Evolutionary conservation across 805 yeast species (phyloP).

Genomic region (Hanseniaspora lachancei): DNA sequence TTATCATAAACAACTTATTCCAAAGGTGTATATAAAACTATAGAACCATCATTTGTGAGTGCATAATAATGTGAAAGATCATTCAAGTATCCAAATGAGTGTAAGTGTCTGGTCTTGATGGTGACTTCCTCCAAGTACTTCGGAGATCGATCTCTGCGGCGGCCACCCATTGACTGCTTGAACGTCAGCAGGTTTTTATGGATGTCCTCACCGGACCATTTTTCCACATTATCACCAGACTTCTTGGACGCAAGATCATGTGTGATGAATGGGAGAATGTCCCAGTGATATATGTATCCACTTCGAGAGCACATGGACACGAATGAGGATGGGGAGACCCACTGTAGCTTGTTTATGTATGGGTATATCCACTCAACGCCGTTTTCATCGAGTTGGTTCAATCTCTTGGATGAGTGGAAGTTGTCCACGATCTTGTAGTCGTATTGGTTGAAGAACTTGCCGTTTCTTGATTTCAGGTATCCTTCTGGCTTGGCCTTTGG

Average conservation of each 20-base stretch:
- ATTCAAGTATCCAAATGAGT: background rate
- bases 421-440: constrained; percentile 4
- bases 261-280: background rate
- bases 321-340: background rate
- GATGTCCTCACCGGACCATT: background rate
- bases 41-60: background rate
- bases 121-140: constrained; percentile 3
- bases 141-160: constrained; percentile 10
- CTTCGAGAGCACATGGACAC: constrained; percentile 7
- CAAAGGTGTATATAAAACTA: constrained; percentile 2
- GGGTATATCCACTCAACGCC: constrained; percentile 12
- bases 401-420: constrained; percentile 1
- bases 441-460: background rate
- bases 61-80: background rate
- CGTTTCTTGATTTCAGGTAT: background rate
- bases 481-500: background rate
- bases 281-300: constrained; percentile 9
- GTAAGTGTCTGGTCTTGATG: background rate
- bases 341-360: background rate
- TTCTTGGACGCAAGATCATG: background rate
- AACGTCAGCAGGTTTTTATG: background rate
- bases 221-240: background rate
- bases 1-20: too few relatives aligned
- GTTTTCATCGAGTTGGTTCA: constrained; percentile 6
- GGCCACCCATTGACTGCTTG: constrained; percentile 9